These are phyloP conservation scores for Suillus tomentosus DNA, from an alignment of 768 basidiomycete genomes.

Conservation along the genomic window DNA sequence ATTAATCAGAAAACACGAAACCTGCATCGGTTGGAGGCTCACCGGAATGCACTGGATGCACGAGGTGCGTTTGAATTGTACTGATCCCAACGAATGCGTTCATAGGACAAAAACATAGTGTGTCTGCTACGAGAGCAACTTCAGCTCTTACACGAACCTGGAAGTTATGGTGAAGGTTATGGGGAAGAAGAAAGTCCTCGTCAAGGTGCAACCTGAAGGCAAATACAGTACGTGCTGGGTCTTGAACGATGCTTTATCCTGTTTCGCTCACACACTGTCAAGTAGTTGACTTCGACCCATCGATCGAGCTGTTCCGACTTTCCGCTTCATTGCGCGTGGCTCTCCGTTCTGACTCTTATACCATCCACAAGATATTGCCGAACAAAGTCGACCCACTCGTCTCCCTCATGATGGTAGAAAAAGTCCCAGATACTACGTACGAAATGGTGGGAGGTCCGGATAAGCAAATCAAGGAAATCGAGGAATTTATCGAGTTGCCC, in stretches of 20 bases:
- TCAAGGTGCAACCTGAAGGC: constrained; percentile 98
- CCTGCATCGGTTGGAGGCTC: constrained; percentile 90
- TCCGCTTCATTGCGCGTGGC: constrained; percentile 91
- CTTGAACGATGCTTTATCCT: no score
- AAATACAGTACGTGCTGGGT: constrained; percentile 85
- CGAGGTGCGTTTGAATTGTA: constrained; percentile 57
- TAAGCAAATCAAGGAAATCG: constrained; percentile 98
- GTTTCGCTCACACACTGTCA: not conserved
- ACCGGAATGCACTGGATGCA: constrained; percentile 95
- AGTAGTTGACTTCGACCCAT: constrained; percentile 94
- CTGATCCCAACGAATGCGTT: constrained; percentile 4
- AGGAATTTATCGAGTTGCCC: constrained; percentile 97
- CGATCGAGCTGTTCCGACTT: constrained; percentile 78
- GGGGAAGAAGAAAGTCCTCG: constrained; percentile 98
- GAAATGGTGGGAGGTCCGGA: constrained; percentile 99
- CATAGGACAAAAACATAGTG: constrained; percentile 47
- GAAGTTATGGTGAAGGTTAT: constrained; percentile 98
- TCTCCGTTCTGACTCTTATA: constrained; percentile 94
- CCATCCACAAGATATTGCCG: constrained; percentile 93
- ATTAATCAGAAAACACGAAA: constrained; percentile 98
- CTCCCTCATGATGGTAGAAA: constrained; percentile 99
- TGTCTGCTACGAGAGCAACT: constrained; percentile 89
- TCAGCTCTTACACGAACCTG: constrained; percentile 91
- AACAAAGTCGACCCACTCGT: constrained; percentile 99
- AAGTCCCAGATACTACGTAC: constrained; percentile 98